Base-by-base conservation (phyloP, 2,329 filamentous ascomycete genomes). In the Aspergillus proliferans region DNA sequence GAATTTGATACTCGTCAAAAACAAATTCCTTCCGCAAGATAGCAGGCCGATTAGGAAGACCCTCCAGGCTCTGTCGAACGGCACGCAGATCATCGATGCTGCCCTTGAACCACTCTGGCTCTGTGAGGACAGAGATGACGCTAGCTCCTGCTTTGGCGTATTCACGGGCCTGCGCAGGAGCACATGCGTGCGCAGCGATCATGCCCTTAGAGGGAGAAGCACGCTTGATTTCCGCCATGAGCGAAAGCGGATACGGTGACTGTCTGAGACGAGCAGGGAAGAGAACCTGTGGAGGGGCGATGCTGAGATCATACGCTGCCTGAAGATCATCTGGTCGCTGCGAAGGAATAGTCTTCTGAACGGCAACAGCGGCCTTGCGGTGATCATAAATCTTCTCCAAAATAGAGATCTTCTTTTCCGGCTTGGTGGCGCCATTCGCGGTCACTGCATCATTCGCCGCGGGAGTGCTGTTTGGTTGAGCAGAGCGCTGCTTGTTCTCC, bases 91-190 rank as follows among this genome's bases (percentile, higher is more conserved):
- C 93, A 50, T 98, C 92, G 52, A 98, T 91, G 69, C 87, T 95
- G 43, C 93, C 93, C 73, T 96, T 97, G 77, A 98, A 98, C 93
- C 93, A 98, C 64, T 97, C 87, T 0, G 94, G 93, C 71, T 98
- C 93, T 0, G 93, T 98, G 43, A 98, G 80, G n/a, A 98, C 93
- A 1, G 93, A 97, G 57, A 98, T 98, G 36, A 95, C 89, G 66
- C 92, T 97, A 43, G 93, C 93, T 12, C 93, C 94, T 6, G 93
- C 91, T 46, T 93, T 79, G 8, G 94, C 93, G 68, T 98, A 98
- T 58, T 86, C 89, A 55, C 85, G 84, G 39, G 94, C 93, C 69
- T 98, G 93, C 4, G 85, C 83, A 21, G 93, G 90, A 8, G 93
- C 93, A 60, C 87, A 93, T 19, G 91, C 87, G 22, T 88, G 83